Conservation (phyloP, 768 basidiomycete genomes). For the Ramaria sp. region DNA sequence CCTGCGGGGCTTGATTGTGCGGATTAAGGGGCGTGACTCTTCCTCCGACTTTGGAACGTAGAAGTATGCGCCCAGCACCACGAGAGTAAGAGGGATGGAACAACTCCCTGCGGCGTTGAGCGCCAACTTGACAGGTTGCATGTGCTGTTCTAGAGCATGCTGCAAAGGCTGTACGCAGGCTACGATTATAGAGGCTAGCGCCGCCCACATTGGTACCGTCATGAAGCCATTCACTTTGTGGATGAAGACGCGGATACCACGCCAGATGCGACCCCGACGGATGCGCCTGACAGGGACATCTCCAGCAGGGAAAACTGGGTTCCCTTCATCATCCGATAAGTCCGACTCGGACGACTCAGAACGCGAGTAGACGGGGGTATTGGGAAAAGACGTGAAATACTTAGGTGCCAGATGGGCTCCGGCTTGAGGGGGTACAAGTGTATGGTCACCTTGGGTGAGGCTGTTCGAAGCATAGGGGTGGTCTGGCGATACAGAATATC, state of each 20-base stretch:
- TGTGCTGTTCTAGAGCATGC: slow-evolving; percentile 49
- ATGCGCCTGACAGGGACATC: slow-evolving; percentile 2
- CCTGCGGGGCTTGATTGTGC: slow-evolving; percentile 10
- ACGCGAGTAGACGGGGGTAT: slow-evolving; percentile 26
- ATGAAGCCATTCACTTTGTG: slow-evolving; percentile 56
- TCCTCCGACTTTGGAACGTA: slow-evolving; percentile 28
- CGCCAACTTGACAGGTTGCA: slow-evolving; percentile 59
- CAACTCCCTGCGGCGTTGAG: slow-evolving; percentile 61
- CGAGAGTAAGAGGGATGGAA: slow-evolving; percentile 78
- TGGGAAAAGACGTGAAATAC: slow-evolving; percentile 62
- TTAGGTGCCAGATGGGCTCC: slow-evolving; percentile 18
- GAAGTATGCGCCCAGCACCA: slow-evolving; percentile 93
- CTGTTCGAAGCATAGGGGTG: neutral
- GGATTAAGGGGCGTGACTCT: slow-evolving; percentile 8
- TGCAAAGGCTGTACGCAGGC: slow-evolving; percentile 73
- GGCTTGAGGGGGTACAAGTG: neutral
- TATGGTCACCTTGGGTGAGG: neutral
- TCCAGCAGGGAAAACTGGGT: slow-evolving; percentile 12
- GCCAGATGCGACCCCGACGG: slow-evolving; percentile 12
- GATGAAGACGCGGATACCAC: slow-evolving; percentile 22
- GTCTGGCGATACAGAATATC: neutral
- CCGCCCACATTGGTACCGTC: slow-evolving; percentile 83
- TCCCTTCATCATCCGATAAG: slow-evolving; percentile 15
- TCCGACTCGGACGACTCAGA: slow-evolving; percentile 8
- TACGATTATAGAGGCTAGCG: slow-evolving; percentile 61